Evolutionary conservation across 148 eudicot genomes (phyloP).

Genomic region (Amaranthus hypochondriacus): DNA sequence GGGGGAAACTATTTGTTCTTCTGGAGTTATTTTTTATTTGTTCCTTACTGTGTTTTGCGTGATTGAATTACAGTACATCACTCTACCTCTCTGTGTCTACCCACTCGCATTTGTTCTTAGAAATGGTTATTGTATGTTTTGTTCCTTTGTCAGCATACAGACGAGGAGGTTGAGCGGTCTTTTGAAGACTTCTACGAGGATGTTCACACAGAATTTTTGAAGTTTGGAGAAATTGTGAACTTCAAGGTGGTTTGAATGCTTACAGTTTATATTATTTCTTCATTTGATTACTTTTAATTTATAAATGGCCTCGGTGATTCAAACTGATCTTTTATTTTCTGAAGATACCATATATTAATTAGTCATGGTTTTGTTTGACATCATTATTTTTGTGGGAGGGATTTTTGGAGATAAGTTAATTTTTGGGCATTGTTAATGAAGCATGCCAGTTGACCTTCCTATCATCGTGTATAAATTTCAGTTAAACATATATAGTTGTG

Average conservation of each 20-base stretch:
- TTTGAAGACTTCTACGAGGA: slow-evolving; percentile 97
- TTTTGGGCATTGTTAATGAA: background rate
- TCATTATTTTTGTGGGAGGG: background rate
- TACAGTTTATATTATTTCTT: slow-evolving; percentile 5
- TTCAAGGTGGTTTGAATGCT: slow-evolving; percentile 60
- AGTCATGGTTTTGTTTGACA: background rate
- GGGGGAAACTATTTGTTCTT: background rate
- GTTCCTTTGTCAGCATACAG: slow-evolving; percentile 57
- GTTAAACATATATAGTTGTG: background rate
- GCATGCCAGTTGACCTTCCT: background rate
- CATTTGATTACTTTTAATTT: background rate
- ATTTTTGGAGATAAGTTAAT: background rate
- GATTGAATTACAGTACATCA: slow-evolving; percentile 1
- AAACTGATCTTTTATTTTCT: background rate
- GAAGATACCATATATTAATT: background rate
- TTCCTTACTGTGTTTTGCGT: background rate
- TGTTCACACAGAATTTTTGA: slow-evolving; percentile 95
- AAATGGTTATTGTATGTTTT: slow-evolving; percentile 20
- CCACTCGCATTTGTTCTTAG: background rate
- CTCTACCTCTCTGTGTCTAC: background rate
- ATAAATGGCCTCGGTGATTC: background rate
- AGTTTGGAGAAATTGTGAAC: slow-evolving; percentile 86
- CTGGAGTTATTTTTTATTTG: background rate
- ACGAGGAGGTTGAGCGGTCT: slow-evolving; percentile 73
- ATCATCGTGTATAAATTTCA: background rate